Evolutionary conservation across 2,329 filamentous ascomycete species (phyloP).

Genomic region (Aspergillus aculeatus): DNA sequence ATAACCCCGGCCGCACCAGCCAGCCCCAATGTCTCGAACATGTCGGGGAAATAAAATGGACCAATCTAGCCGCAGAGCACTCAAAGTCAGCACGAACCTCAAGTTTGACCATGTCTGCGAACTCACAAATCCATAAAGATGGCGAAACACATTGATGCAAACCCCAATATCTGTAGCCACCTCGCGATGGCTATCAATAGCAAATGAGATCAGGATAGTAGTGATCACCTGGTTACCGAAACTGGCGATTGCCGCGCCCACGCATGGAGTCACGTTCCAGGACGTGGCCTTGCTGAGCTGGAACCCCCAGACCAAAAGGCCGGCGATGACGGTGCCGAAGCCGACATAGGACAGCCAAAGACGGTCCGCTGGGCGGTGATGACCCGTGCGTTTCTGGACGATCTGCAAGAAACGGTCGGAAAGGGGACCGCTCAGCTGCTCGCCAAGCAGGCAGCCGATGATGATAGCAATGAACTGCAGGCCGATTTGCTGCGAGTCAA

Average conservation of each 20-base stretch:
- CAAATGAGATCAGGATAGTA: slow-evolving; percentile 60
- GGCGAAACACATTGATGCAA: slow-evolving; percentile 58
- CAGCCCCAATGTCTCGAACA: slow-evolving; percentile 39
- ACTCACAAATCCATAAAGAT: slow-evolving; percentile 55
- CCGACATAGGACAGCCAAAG: slow-evolving; percentile 60
- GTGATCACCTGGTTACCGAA: slow-evolving; percentile 62
- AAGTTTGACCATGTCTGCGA: slow-evolving; percentile 6
- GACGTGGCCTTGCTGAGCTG: slow-evolving; percentile 47
- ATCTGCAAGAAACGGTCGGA: slow-evolving; percentile 54
- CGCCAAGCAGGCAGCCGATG: slow-evolving; percentile 57
- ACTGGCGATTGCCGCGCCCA: slow-evolving; percentile 53
- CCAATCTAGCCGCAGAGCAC: slow-evolving; percentile 17
- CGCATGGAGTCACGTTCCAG: slow-evolving; percentile 58
- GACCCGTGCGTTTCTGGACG: slow-evolving; percentile 16
- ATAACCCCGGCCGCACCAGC: slow-evolving; percentile 37
- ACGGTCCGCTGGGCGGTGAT: slow-evolving; percentile 50
- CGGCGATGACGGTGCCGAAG: slow-evolving; percentile 51
- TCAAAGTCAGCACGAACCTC: not conserved
- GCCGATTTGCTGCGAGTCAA: slow-evolving; percentile 58
- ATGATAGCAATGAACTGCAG: slow-evolving; percentile 59
- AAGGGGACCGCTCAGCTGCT: slow-evolving; percentile 56
- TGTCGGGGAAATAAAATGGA: slow-evolving; percentile 38
- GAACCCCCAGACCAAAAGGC: slow-evolving; percentile 56
- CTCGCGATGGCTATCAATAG: slow-evolving; percentile 57
- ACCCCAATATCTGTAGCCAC: slow-evolving; percentile 57